These are phyloP conservation scores for Naganishia randhawae DNA, from an alignment of 768 basidiomycete species.

Conservation along the genomic window DNA sequence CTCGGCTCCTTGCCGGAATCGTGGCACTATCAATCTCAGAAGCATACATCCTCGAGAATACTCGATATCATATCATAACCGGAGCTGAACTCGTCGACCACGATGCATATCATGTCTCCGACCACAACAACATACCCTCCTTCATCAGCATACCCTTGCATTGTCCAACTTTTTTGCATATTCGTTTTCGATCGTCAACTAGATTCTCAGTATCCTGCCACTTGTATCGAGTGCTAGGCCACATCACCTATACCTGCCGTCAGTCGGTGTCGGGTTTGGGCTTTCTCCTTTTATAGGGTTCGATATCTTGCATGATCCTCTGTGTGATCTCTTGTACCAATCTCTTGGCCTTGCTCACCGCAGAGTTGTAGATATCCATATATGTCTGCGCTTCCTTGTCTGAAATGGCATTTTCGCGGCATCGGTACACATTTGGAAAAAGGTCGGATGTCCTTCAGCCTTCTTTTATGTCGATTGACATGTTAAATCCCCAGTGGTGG, in stretches of 20 bases:
- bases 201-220: not conserved
- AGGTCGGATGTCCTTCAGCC: no score
- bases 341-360: no score
- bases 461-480: no score
- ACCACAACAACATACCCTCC: not conserved
- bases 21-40: not conserved
- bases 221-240: not conserved
- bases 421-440: no score
- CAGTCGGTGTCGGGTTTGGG: not conserved
- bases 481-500: no score
- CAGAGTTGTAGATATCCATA: no score
- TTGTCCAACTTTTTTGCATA: not conserved
- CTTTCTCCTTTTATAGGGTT: not conserved
- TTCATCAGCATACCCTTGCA: conserved; percentile 4
- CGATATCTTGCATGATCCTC: no score
- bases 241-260: not conserved
- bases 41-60: not conserved
- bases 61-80: not conserved
- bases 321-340: no score
- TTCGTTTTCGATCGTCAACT: conserved; percentile 13
- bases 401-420: no score
- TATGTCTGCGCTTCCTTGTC: no score
- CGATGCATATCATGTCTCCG: not conserved
- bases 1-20: not conserved
- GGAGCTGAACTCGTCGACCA: not conserved